A percentile compares a stretch with the other conserved stretches of the same genome.
Evolutionary conservation across 257 asterid species (phyloP).

Genomic region (Ajuga chamaepitys): DNA sequence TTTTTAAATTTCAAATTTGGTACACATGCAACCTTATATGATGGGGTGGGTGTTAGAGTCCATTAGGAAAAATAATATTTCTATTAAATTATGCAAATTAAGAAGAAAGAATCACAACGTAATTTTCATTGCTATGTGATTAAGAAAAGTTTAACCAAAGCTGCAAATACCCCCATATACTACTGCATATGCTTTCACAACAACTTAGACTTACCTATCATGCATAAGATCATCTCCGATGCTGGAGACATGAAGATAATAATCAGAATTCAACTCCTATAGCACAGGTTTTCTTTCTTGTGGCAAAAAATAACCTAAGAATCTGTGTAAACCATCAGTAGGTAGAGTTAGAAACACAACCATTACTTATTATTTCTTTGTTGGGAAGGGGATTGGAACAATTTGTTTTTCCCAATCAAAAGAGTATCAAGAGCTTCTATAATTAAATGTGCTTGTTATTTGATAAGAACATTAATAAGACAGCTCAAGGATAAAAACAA

Average conservation of each 20-base stretch:
- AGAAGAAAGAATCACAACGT: no score
- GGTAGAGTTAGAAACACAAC: slow-evolving; percentile 15
- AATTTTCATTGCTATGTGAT: background rate
- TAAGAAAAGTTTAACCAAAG: background rate
- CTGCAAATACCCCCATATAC: background rate
- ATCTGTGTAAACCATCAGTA: slow-evolving; percentile 43
- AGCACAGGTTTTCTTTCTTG: slow-evolving; percentile 96
- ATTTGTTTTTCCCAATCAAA: no score
- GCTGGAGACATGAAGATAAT: slow-evolving; percentile 96
- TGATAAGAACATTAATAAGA: background rate
- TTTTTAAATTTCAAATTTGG: background rate
- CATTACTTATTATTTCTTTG: background rate
- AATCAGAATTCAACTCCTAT: slow-evolving; percentile 99
- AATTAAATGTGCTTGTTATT: background rate
- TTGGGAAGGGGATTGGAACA: no score
- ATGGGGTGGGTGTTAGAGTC: background rate
- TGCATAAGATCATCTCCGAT: slow-evolving; percentile 82
- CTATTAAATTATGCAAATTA: background rate
- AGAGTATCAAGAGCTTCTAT: slow-evolving; percentile 4
- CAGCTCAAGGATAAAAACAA: slow-evolving; percentile 12
- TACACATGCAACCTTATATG: background rate
- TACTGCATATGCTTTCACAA: background rate
- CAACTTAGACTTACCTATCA: slow-evolving; percentile 42
- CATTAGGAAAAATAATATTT: background rate
- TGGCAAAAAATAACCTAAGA: slow-evolving; percentile 96